Percentiles rank a stretch among this genome's conserved stretches.
Evolutionary conservation across 2,329 filamentous ascomycete species (phyloP).

Genomic region (Neobulgaria alba): DNA sequence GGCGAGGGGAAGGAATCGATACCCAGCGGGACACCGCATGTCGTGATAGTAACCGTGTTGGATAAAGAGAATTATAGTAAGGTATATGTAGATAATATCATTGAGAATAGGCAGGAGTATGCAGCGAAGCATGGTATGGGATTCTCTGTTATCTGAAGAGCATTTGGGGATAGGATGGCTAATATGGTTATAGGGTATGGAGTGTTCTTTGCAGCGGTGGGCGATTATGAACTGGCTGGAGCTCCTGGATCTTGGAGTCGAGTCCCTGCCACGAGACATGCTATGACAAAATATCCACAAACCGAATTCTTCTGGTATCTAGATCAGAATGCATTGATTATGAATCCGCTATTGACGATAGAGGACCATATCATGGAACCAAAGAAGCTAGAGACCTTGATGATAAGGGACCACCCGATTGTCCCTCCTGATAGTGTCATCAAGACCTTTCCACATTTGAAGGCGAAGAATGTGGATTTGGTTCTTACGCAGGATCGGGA

Average conservation of each 20-base stretch:
- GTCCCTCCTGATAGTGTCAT: slow-evolving; percentile 96
- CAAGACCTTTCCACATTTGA: slow-evolving; percentile 81
- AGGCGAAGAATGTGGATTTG: slow-evolving; percentile 68
- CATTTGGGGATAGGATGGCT: slow-evolving; percentile 10
- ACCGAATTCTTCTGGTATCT: slow-evolving; percentile 81
- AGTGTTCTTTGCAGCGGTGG: slow-evolving; percentile 70
- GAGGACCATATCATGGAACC: slow-evolving; percentile 63
- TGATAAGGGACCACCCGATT: slow-evolving; percentile 78
- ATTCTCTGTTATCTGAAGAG: too few species aligned
- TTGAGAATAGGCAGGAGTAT: slow-evolving; percentile 76
- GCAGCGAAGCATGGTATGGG: slow-evolving; percentile 75
- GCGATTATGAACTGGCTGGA: slow-evolving; percentile 63
- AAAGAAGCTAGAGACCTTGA: slow-evolving; percentile 60
- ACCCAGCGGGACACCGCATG: slow-evolving; percentile 48
- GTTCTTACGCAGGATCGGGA: slow-evolving; percentile 78
- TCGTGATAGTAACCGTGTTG: slow-evolving; percentile 78
- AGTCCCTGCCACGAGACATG: slow-evolving; percentile 81
- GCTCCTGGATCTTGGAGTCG: slow-evolving; percentile 61
- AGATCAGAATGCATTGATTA: slow-evolving; percentile 77
- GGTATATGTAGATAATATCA: slow-evolving; percentile 63
- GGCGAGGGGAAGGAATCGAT: slow-evolving; percentile 21
- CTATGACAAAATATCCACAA: slow-evolving; percentile 70
- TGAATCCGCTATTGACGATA: slow-evolving; percentile 66
- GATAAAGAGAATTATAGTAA: slow-evolving; percentile 56
- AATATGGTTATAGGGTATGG: slow-evolving; percentile 59